These are phyloP conservation scores for Oryza glaberrima DNA, from an alignment of 176 grass and related monocot species.

Conservation along the genomic window DNA sequence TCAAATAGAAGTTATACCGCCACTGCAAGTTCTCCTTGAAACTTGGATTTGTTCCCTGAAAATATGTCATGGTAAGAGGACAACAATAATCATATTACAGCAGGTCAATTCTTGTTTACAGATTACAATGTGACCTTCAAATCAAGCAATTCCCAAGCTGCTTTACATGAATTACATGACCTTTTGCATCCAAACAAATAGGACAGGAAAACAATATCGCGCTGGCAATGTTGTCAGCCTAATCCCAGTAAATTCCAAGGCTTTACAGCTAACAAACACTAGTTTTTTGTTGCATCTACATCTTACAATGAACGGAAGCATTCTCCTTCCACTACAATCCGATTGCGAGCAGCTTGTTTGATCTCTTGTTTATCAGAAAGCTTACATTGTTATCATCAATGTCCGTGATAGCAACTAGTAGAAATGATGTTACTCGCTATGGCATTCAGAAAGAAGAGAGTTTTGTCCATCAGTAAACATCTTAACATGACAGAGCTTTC, in stretches of 20 bases:
- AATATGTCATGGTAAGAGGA: not conserved
- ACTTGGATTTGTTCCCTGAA: not conserved
- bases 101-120: constrained; percentile 24
- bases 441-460: constrained; percentile 43
- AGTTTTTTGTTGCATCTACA: not conserved
- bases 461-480: constrained; percentile 53
- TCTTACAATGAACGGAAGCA: constrained; percentile 23
- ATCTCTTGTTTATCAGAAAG: constrained; percentile 16
- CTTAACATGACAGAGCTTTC: constrained; percentile 77
- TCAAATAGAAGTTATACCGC: too few species aligned
- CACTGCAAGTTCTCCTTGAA: not conserved
- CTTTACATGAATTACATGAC: constrained; percentile 30
- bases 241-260: not conserved
- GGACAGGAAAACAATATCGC: not conserved
- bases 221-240: constrained; percentile 2
- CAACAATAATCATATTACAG: not conserved
- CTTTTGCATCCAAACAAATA: constrained; percentile 35
- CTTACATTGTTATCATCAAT: not conserved
- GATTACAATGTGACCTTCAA: constrained; percentile 11
- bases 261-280: constrained; percentile 5
- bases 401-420: not conserved
- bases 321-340: not conserved
- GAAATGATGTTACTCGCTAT: constrained; percentile 30
- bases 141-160: not conserved
- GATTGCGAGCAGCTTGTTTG: not conserved